These are phyloP conservation scores for Penicillium rolfsii DNA, from an alignment of 2,329 filamentous ascomycete species.

Conservation along the genomic window DNA sequence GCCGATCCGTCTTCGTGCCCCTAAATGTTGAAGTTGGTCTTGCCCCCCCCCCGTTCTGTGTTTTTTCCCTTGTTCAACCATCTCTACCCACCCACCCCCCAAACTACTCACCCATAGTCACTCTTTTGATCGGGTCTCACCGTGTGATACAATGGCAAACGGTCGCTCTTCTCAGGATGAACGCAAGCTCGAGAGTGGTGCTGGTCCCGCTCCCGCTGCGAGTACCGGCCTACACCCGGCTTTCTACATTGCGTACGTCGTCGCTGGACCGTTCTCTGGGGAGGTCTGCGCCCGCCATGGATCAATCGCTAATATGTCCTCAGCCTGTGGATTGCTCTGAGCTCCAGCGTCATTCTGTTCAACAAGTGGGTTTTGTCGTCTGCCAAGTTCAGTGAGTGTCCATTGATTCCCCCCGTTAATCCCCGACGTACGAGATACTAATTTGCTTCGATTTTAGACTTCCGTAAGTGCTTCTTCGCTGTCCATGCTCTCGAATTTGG, in stretches of 20 bases:
- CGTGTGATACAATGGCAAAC: constrained; percentile 27
- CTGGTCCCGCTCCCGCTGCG: constrained; percentile 20
- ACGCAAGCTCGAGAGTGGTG: constrained; percentile 32
- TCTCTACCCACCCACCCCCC: constrained; percentile 4
- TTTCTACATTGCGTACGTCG: constrained; percentile 36
- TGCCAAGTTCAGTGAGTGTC: constrained; percentile 72
- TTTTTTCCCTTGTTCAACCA: constrained; percentile 15
- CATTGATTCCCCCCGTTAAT: not conserved
- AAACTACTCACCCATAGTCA: constrained; percentile 30
- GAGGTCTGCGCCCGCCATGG: not conserved
- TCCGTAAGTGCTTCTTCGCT: constrained; percentile 44
- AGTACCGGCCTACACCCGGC: constrained; percentile 33
- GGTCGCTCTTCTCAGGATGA: constrained; percentile 31
- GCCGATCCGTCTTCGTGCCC: constrained; percentile 20
- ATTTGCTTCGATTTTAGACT: constrained; percentile 38
- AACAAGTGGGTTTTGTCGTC: constrained; percentile 97
- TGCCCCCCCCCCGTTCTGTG: constrained; percentile 4
- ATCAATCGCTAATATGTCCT: constrained; percentile 16
- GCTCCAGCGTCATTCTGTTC: constrained; percentile 93
- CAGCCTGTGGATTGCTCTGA: constrained; percentile 88
- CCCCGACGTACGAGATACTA: constrained; percentile 7
- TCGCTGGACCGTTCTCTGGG: not conserved
- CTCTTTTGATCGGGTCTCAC: constrained; percentile 25
- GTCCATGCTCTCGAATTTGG: not conserved
- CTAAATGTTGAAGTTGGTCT: constrained; percentile 12